phyloP scores from a whole-genome alignment of 2,329 filamentous ascomycete species.

The Hymenoscyphus occultus region DNA sequence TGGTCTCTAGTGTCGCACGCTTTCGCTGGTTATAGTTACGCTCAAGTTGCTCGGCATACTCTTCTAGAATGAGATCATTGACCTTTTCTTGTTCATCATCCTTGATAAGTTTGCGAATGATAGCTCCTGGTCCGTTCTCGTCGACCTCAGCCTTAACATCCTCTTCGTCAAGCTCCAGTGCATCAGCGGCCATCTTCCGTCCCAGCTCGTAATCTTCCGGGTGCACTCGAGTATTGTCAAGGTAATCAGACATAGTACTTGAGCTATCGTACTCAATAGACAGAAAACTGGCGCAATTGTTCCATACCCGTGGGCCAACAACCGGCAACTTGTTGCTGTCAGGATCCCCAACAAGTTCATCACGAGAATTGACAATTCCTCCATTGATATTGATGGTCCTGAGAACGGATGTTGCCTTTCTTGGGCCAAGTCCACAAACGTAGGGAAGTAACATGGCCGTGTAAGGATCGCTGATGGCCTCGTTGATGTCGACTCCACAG shows the following conservation, averaged over 20 bases:
- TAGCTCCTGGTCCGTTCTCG: constrained; percentile 83
- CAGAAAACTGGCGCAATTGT: constrained; percentile 94
- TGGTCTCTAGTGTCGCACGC: constrained; percentile 92
- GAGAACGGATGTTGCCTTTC: constrained; percentile 80
- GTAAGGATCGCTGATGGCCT: constrained; percentile 77
- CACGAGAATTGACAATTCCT: constrained; percentile 77
- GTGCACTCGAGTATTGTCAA: constrained; percentile 96
- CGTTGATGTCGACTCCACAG: constrained; percentile 91
- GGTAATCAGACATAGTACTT: constrained; percentile 78
- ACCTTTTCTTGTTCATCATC: constrained; percentile 93
- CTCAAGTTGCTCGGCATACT: constrained; percentile 94
- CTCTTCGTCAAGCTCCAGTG: constrained; percentile 93
- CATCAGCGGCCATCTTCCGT: constrained; percentile 97
- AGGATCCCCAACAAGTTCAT: constrained; percentile 84
- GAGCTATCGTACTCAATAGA: constrained; percentile 85
- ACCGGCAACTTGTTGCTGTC: constrained; percentile 75
- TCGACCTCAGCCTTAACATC: constrained; percentile 94
- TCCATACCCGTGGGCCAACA: constrained; percentile 87
- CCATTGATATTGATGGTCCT: constrained; percentile 93
- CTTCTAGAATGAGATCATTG: constrained; percentile 92
- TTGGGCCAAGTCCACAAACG: constrained; percentile 84
- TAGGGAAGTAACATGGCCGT: constrained; percentile 87
- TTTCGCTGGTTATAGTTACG: constrained; percentile 91
- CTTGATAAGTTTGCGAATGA: constrained; percentile 91
- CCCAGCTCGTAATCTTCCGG: constrained; percentile 98